Percentiles rank a stretch among this genome's conserved stretches.
phyloP scores from a whole-genome alignment of 441 rosid species.

The Gossypium gossypioides region DNA sequence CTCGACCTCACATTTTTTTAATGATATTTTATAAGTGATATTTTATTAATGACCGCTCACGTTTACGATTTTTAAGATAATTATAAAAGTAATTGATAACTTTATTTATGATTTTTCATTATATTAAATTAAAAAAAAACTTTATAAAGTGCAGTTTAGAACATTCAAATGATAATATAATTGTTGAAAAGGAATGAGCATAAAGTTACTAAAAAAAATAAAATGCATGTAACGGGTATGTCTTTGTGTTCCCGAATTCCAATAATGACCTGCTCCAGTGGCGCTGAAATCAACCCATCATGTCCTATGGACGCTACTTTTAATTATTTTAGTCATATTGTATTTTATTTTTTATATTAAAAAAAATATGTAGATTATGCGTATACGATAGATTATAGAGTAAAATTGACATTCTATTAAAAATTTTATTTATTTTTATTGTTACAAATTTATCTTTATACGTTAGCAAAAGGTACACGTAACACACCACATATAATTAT shows the following conservation, averaged over 20 bases:
- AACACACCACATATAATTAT: too few species aligned
- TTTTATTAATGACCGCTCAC: not conserved
- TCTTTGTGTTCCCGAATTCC: not conserved
- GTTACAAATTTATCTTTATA: too few species aligned
- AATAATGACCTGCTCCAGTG: not conserved
- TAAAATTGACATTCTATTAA: too few species aligned
- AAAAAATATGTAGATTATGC: too few species aligned
- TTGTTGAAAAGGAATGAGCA: not conserved
- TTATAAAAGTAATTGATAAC: not conserved
- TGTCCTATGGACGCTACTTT: too few species aligned
- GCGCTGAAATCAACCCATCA: not conserved
- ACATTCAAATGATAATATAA: not conserved
- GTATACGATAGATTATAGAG: too few species aligned
- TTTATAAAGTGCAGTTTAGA: not conserved
- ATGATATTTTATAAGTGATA: too few species aligned
- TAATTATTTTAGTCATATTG: too few species aligned
- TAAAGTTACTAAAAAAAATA: not conserved
- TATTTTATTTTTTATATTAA: too few species aligned
- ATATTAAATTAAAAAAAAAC: not conserved
- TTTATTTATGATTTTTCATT: not conserved
- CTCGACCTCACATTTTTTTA: too few species aligned
- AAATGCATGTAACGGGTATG: not conserved
- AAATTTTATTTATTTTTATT: too few species aligned
- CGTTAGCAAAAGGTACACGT: too few species aligned
- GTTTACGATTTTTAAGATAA: not conserved